phyloP scores from a whole-genome alignment of 306 rosid species.

The Adenanthera pavonina region DNA sequence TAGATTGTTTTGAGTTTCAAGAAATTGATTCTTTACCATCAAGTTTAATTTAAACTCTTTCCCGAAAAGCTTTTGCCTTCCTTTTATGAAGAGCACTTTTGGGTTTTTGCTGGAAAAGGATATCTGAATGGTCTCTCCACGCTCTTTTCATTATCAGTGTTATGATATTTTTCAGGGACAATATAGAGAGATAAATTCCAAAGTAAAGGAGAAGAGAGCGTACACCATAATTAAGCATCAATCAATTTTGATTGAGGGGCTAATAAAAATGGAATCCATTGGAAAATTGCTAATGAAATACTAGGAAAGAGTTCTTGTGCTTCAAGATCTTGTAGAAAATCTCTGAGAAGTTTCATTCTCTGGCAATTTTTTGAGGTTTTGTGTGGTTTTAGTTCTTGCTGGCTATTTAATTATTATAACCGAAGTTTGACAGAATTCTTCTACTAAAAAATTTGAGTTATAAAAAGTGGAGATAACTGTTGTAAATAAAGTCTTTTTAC shows the following conservation, averaged over 20 bases:
- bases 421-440: conserved; percentile 16
- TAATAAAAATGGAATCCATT: neutral
- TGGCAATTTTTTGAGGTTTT: neutral
- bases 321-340: conserved; percentile 14
- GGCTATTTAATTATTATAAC: conserved; percentile 6
- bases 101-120: neutral
- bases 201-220: conserved; percentile 9
- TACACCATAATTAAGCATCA: neutral
- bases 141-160: neutral
- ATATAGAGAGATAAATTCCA: conserved; percentile 3
- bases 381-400: neutral
- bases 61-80: neutral
- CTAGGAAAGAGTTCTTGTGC: conserved; percentile 10
- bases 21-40: neutral
- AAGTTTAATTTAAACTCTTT: conserved; percentile 23
- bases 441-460: conserved; percentile 21
- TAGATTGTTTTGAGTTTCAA: conserved; percentile 14
- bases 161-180: neutral
- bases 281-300: conserved; percentile 1
- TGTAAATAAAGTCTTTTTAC: neutral
- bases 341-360: neutral
- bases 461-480: neutral
- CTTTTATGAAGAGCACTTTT: neutral
- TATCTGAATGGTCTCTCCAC: neutral
- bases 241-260: neutral